Conservation (phyloP, 2,329 filamentous ascomycete genomes). For the Ramularia collo-cygni region DNA sequence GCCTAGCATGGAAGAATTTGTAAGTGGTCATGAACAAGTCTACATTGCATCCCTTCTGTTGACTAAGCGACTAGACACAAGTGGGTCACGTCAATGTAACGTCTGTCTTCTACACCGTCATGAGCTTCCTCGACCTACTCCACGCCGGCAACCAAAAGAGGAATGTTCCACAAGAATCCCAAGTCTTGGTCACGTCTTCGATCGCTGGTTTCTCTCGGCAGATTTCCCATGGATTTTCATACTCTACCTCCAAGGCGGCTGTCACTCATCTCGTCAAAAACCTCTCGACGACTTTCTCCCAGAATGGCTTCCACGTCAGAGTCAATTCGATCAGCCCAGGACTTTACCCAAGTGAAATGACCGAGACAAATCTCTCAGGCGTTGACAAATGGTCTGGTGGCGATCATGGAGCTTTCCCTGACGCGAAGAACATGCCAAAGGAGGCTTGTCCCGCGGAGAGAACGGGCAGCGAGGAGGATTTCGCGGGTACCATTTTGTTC, state of each 20-base stretch:
- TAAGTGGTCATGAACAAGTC: too few relatives aligned
- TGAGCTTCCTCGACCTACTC: conserved; percentile 37
- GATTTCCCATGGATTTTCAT: conserved; percentile 37
- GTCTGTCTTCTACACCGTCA: conserved; percentile 33
- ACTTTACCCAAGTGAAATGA: conserved; percentile 29
- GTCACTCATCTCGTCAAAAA: conserved; percentile 45
- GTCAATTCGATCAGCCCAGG: conserved; percentile 44
- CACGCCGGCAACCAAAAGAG: conserved; percentile 37
- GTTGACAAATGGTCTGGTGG: conserved; percentile 19
- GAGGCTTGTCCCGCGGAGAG: conserved; percentile 51
- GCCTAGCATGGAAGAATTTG: conserved; percentile 17
- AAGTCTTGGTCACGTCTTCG: conserved; percentile 43
- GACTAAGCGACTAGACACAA: conserved; percentile 27
- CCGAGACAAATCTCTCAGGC: conserved; percentile 9
- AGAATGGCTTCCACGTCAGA: conserved; percentile 38
- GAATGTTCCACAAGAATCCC: conserved; percentile 30
- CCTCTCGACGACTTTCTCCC: conserved; percentile 38
- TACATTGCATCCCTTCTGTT: too few relatives aligned
- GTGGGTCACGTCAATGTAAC: conserved; percentile 34
- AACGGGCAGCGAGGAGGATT: conserved; percentile 55
- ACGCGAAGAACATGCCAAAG: conserved; percentile 48
- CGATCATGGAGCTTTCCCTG: conserved; percentile 26
- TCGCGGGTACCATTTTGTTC: conserved; percentile 60
- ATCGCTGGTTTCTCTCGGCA: conserved; percentile 40
- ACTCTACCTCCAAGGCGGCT: conserved; percentile 42